Percentiles rank a stretch among this genome's conserved stretches.
These are phyloP conservation scores for Clathrus columnatus DNA, from an alignment of 768 basidiomycete species.

Conservation along the genomic window DNA sequence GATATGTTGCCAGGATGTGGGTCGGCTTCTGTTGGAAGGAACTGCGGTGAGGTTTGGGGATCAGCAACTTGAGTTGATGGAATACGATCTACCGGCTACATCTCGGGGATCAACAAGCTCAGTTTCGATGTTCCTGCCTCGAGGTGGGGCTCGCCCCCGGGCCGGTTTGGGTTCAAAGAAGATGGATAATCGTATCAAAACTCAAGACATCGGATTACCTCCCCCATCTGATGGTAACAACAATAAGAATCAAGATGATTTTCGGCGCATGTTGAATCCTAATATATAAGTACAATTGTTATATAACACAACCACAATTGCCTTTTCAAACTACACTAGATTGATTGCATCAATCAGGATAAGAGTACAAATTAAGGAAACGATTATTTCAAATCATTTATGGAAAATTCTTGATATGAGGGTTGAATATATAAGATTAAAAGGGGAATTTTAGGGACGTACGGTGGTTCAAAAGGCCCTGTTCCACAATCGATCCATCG, in stretches of 20 bases:
- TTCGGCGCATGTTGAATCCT: constrained; percentile 9
- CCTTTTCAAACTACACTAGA: background rate
- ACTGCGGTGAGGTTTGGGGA: constrained; percentile 69
- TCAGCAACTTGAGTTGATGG: constrained; percentile 46
- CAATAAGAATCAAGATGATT: constrained; percentile 8
- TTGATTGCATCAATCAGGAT: background rate
- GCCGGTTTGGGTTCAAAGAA: constrained; percentile 49
- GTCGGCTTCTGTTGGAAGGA: constrained; percentile 60
- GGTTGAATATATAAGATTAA: background rate
- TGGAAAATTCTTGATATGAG: background rate
- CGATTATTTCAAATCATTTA: background rate
- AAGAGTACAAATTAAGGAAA: background rate
- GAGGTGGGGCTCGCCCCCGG: constrained; percentile 52
- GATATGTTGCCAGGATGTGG: constrained; percentile 76
- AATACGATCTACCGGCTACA: constrained; percentile 35
- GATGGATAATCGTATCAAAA: background rate
- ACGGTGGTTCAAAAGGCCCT: constrained; percentile 60
- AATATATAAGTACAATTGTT: background rate
- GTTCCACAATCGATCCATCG: constrained; percentile 68
- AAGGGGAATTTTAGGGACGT: background rate
- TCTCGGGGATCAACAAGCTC: constrained; percentile 25
- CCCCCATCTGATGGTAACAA: background rate
- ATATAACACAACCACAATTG: background rate
- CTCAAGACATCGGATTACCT: background rate
- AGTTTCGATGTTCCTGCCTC: constrained; percentile 57